Conservation (phyloP, 345 rosid genomes). For the Laguncularia racemosa region DNA sequence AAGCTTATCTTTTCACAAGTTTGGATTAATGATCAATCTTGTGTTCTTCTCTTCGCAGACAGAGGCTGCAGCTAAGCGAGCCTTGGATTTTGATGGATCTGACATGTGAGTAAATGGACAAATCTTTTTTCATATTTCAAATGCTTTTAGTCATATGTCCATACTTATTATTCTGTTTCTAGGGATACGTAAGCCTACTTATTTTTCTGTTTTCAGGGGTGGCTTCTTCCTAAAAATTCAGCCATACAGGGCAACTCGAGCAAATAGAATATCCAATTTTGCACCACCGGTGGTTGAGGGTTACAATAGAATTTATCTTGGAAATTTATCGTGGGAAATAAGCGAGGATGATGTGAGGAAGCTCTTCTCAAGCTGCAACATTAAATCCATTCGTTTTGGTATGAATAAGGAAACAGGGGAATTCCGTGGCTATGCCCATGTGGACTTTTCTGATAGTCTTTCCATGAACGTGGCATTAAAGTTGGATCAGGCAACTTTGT, state of each 20-base stretch:
- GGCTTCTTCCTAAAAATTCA: slow-evolving; percentile 79
- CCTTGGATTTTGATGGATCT: slow-evolving; percentile 70
- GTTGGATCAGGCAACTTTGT: slow-evolving; percentile 63
- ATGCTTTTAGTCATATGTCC: neutral
- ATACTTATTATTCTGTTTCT: too few relatives aligned
- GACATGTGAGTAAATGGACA: slow-evolving; percentile 55
- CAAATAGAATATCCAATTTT: slow-evolving; percentile 35
- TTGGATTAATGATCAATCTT: neutral
- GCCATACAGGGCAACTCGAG: slow-evolving; percentile 48
- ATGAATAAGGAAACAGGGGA: slow-evolving; percentile 75
- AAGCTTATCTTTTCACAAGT: too few relatives aligned
- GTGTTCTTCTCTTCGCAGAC: slow-evolving; percentile 27
- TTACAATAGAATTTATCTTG: slow-evolving; percentile 77
- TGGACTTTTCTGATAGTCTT: slow-evolving; percentile 62
- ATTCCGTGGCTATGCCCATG: slow-evolving; percentile 82
- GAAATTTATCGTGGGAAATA: slow-evolving; percentile 85
- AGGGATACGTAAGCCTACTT: too few relatives aligned
- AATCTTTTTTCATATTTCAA: neutral
- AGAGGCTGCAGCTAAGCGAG: slow-evolving; percentile 76
- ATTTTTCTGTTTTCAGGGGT: slow-evolving; percentile 45
- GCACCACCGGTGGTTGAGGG: slow-evolving; percentile 64
- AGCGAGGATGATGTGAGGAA: slow-evolving; percentile 63
- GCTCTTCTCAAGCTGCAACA: slow-evolving; percentile 66
- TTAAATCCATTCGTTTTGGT: slow-evolving; percentile 67
- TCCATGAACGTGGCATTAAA: slow-evolving; percentile 63